A percentile compares a stretch with the other conserved stretches of the same genome.
These are phyloP conservation scores for Carex kokanica DNA, from an alignment of 176 grass and related monocot genomes.

Conservation along the genomic window DNA sequence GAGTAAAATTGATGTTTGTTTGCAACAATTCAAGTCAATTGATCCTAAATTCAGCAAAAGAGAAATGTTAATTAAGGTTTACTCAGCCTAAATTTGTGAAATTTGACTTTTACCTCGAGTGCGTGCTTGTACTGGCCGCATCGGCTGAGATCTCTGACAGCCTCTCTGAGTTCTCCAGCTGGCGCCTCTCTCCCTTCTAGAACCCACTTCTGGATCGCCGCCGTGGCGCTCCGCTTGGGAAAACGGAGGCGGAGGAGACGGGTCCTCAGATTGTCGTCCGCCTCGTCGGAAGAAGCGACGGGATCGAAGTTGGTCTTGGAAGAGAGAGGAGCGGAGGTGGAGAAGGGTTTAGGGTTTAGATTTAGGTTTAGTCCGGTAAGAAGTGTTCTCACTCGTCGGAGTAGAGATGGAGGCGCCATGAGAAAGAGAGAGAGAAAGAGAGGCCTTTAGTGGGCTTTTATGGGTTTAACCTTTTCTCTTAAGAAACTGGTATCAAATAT, in stretches of 20 bases:
- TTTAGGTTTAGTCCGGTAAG: not conserved
- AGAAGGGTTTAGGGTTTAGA: not conserved
- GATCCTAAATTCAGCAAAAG: not conserved
- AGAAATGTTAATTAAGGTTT: not conserved
- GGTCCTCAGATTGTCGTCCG: conserved; percentile 46
- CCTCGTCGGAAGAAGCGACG: not conserved
- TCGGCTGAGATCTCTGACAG: conserved; percentile 57
- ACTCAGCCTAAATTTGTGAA: not conserved
- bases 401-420: not conserved
- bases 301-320: conserved; percentile 12
- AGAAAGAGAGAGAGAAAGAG: not conserved
- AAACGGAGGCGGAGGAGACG: conserved; percentile 65
- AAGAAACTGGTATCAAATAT: no score
- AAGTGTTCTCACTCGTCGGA: not conserved
- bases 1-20: no score
- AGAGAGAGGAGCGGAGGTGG: not conserved
- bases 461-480: not conserved
- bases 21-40: no score
- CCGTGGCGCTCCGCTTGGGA: conserved; percentile 68
- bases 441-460: not conserved
- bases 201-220: conserved; percentile 60
- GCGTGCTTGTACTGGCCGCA: conserved; percentile 73
- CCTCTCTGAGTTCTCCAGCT: conserved; percentile 44
- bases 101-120: conserved; percentile 51
- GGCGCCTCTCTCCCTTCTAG: conserved; percentile 45